Evolutionary conservation across 345 rosid species (phyloP).

Genomic region (Lepidium didymum): DNA sequence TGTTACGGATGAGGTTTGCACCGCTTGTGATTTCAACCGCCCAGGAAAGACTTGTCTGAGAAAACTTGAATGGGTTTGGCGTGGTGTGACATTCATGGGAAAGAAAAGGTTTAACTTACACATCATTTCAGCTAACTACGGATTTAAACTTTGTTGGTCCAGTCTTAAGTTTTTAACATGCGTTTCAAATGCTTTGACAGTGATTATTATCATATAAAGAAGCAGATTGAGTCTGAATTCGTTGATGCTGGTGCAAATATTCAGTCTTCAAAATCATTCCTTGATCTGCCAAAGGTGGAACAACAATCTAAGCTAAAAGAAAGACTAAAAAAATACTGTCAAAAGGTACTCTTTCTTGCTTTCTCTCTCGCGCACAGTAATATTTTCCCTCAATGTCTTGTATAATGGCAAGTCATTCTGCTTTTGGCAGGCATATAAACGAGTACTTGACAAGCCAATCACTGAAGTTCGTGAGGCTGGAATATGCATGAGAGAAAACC

Average conservation of each 20-base stretch:
- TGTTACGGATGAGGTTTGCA: constrained; percentile 85
- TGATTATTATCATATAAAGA: constrained; percentile 89
- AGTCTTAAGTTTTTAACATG: constrained; percentile 3
- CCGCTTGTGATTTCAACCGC: constrained; percentile 96
- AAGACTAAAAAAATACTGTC: constrained; percentile 80
- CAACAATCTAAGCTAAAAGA: constrained; percentile 78
- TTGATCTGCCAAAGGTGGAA: constrained; percentile 76
- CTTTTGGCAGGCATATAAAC: constrained; percentile 60
- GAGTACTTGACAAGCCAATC: constrained; percentile 79
- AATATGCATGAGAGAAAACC: constrained; percentile 96
- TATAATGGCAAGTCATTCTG: constrained; percentile 18
- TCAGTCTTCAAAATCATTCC: constrained; percentile 65
- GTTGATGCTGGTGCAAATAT: constrained; percentile 56
- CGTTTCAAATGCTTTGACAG: constrained; percentile 39
- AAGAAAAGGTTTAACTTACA: constrained; percentile 61
- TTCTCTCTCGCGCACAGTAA: background rate
- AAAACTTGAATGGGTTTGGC: constrained; percentile 99
- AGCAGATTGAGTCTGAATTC: constrained; percentile 87
- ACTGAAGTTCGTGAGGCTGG: constrained; percentile 97
- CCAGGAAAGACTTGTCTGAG: constrained; percentile 91
- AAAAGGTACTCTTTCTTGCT: constrained; percentile 49
- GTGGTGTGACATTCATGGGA: constrained; percentile 84
- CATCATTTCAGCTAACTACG: background rate
- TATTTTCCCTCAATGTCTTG: constrained; percentile 10
- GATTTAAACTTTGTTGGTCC: constrained; percentile 14